Conservation (phyloP, 2,329 filamentous ascomycete species). For the Acarospora socialis region DNA sequence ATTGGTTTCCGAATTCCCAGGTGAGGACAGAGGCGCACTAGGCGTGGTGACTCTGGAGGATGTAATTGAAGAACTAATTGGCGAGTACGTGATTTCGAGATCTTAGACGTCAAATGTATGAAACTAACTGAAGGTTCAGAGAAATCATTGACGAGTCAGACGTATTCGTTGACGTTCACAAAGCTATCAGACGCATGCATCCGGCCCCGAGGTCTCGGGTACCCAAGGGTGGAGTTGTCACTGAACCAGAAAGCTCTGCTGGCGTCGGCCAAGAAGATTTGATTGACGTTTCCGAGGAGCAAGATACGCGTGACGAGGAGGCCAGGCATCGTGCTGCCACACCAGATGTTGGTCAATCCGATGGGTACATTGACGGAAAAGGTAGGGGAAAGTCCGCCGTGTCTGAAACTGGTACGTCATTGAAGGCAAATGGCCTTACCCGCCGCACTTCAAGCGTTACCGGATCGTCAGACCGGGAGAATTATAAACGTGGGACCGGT, state of each 20-base stretch:
- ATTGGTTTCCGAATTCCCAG: constrained; percentile 76
- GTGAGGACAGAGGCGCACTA: constrained; percentile 78
- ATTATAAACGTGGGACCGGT: constrained; percentile 34
- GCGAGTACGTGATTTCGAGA: constrained; percentile 54
- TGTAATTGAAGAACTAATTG: constrained; percentile 96
- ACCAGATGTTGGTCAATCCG: constrained; percentile 4
- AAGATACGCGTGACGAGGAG: constrained; percentile 19
- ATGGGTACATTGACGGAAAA: constrained; percentile 11
- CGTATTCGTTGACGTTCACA: constrained; percentile 96
- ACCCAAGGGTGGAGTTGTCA: constrained; percentile 41
- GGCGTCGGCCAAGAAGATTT: constrained; percentile 23
- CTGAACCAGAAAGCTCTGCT: constrained; percentile 26
- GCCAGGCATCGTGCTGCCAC: constrained; percentile 12
- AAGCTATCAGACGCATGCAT: constrained; percentile 79
- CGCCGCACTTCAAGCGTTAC: constrained; percentile 14
- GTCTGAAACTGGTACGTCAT: constrained; percentile 15
- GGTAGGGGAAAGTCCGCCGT: too few species aligned
- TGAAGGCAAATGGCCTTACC: constrained; percentile 18
- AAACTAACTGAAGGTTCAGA: constrained; percentile 33
- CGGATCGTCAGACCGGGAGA: constrained; percentile 15
- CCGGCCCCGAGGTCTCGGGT: constrained; percentile 68
- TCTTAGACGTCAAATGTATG: too few species aligned
- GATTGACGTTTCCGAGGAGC: constrained; percentile 34
- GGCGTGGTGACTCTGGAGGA: constrained; percentile 95
- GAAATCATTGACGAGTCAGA: constrained; percentile 99